Evolutionary conservation across 2,329 filamentous ascomycete species (phyloP), one percentile per base, ranked within the genome.

Genomic region (Thielaviopsis euricoi): DNA sequence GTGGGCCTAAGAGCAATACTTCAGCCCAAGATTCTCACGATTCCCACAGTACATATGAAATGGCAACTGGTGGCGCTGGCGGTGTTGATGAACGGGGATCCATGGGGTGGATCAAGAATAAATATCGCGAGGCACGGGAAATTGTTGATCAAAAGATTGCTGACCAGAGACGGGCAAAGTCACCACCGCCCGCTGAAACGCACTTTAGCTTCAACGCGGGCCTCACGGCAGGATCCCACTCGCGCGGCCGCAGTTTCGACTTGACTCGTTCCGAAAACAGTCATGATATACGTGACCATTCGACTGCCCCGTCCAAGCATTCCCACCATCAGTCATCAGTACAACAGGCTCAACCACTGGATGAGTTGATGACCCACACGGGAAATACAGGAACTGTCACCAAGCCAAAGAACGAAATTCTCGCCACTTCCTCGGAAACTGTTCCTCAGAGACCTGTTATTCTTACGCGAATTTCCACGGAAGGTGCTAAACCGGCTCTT

Each of bases 111-210:
- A 76, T 82, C 62, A 80, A 75, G 65, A 77, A 70, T 66, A 82
- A 82, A 65, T 80, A 80, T 65, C 76, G 78, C 25, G 79, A 79
- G 64, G 76, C 76, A 55, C 81, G 80, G 66, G 79, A 80, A 62
- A 78, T 70, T 49, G 74, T 70, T 0, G 79, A 81, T 58, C 72
- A 77, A 52, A 56, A 80, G 62, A 79, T 70, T 50, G 74, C 70
- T 0, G 79, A 81, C 58, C 72, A 77, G 53, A 72, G 76, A 63
- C 73, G 79, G 54, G 76, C 74, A 63, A 81, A 80, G 66, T 81
- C 78, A 9, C 79, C 79, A 3, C 75, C 78, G 23, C 58, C 54
- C 12, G 51, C 40, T 6, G 54, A 57, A 26, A 57, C 58, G 13
- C 55, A 57, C 40, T 60, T 60, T 46, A 53, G 50, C 19, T 29